A percentile compares a stretch with the other conserved stretches of the same genome.
These are phyloP conservation scores for Phaeosphaeria sp. DNA, from an alignment of 2,329 filamentous ascomycete genomes.

Conservation along the genomic window DNA sequence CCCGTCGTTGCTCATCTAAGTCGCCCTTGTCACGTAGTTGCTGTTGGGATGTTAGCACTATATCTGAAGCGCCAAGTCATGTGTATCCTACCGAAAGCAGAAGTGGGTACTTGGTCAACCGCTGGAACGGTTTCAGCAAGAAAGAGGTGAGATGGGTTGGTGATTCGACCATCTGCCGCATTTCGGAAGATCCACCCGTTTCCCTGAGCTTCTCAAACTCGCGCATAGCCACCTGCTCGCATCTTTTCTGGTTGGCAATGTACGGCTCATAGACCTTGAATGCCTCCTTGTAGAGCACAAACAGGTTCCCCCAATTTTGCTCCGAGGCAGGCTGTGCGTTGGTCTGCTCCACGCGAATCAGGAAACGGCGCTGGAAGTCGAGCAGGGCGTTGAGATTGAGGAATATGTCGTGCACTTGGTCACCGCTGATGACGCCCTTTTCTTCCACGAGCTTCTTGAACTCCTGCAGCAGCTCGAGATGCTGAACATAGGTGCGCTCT, in stretches of 20 bases:
- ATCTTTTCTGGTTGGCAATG: constrained; percentile 94
- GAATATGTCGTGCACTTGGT: constrained; percentile 93
- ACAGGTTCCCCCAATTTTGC: constrained; percentile 96
- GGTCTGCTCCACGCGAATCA: constrained; percentile 95
- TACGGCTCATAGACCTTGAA: constrained; percentile 97
- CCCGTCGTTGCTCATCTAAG: constrained; percentile 70
- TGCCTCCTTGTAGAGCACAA: constrained; percentile 80
- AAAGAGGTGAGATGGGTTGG: constrained; percentile 91
- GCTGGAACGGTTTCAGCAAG: constrained; percentile 93
- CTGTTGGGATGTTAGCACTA: constrained; percentile 51
- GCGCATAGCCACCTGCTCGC: constrained; percentile 80
- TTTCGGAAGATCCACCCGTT: constrained; percentile 68
- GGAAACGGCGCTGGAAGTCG: constrained; percentile 92
- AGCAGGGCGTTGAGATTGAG: constrained; percentile 93
- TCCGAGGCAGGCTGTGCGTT: constrained; percentile 78
- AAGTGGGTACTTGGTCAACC: constrained; percentile 91
- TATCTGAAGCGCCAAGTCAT: constrained; percentile 5
- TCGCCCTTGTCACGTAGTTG: constrained; percentile 86
- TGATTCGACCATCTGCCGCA: constrained; percentile 79
- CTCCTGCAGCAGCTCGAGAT: constrained; percentile 90
- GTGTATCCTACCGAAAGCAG: constrained; percentile 73
- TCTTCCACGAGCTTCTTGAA: constrained; percentile 90
- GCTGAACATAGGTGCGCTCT: constrained; percentile 96
- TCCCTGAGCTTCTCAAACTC: constrained; percentile 86
- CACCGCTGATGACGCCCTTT: constrained; percentile 84